Evolutionary conservation across 148 eudicot species (phyloP).

Genomic region (Fagopyrum homotropicum): DNA sequence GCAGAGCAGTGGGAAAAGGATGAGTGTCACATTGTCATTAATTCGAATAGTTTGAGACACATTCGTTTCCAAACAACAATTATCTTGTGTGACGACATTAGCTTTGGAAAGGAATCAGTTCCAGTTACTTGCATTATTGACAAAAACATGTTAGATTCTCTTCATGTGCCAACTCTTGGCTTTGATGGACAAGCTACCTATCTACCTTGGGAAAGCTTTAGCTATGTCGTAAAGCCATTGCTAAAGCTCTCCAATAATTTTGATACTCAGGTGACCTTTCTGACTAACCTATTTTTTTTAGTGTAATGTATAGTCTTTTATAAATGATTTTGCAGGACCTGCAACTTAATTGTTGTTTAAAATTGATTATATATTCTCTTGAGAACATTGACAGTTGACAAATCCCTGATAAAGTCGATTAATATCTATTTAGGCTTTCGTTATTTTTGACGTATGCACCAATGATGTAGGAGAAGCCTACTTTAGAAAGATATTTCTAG

Average conservation of each 20-base stretch:
- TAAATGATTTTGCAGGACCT: too few relatives aligned
- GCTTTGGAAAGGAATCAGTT: slow-evolving; percentile 75
- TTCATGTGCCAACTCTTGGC: slow-evolving; percentile 38
- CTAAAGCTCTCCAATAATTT: slow-evolving; percentile 35
- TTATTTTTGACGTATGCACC: too few relatives aligned
- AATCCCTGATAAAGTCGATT: too few relatives aligned
- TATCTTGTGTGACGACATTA: slow-evolving; percentile 79
- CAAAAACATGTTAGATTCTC: slow-evolving; percentile 59
- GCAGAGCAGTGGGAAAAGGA: slow-evolving; percentile 71
- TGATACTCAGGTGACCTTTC: slow-evolving; percentile 45
- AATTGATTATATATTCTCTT: too few relatives aligned
- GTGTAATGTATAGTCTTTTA: too few relatives aligned
- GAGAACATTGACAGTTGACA: too few relatives aligned
- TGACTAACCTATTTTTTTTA: not conserved
- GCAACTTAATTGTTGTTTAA: too few relatives aligned
- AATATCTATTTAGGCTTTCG: too few relatives aligned
- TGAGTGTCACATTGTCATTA: slow-evolving; percentile 75
- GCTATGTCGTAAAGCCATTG: slow-evolving; percentile 57
- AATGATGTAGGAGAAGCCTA: too few relatives aligned
- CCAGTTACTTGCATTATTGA: slow-evolving; percentile 85
- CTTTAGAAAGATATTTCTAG: too few relatives aligned
- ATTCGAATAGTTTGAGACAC: slow-evolving; percentile 49
- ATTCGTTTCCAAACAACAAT: slow-evolving; percentile 42
- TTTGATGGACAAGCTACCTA: slow-evolving; percentile 53
- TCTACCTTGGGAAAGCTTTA: slow-evolving; percentile 94